Evolutionary conservation across 2,329 filamentous ascomycete genomes (phyloP).

Genomic region (Penicillium sp.): DNA sequence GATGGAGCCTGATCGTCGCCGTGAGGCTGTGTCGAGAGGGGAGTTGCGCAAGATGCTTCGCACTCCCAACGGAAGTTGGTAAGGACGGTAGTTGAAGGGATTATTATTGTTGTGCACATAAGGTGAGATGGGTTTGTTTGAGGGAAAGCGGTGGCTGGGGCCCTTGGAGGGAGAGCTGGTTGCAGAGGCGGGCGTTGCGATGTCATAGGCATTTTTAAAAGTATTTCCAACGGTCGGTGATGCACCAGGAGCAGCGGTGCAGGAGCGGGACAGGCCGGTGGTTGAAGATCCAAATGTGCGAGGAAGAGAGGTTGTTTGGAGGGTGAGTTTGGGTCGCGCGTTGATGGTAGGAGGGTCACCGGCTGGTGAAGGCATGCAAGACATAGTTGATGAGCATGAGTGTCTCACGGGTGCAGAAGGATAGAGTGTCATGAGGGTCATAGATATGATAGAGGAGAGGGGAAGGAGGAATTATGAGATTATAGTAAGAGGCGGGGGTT

Average conservation of each 20-base stretch:
- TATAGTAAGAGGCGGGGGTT: neutral
- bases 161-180: conserved; percentile 36
- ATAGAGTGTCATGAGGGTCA: conserved; percentile 7
- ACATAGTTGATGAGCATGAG: conserved; percentile 17
- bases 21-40: conserved; percentile 37
- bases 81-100: conserved; percentile 27
- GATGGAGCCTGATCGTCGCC: conserved; percentile 43
- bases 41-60: conserved; percentile 51
- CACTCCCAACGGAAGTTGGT: conserved; percentile 46
- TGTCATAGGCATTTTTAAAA: conserved; percentile 60
- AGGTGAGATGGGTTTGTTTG: conserved; percentile 31
- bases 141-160: conserved; percentile 25
- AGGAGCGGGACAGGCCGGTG: conserved; percentile 53
- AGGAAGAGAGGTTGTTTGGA: conserved; percentile 56
- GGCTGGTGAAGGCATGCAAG: conserved; percentile 19
- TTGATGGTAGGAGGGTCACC: conserved; percentile 20
- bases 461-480: conserved; percentile 1
- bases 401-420: conserved; percentile 4
- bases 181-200: conserved; percentile 40
- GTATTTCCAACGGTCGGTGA: conserved; percentile 64
- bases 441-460: neutral
- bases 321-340: conserved; percentile 59
- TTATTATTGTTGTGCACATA: conserved; percentile 21
- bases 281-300: conserved; percentile 56
- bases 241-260: conserved; percentile 48